Evolutionary conservation across 805 yeast species (phyloP), one percentile per base, ranked within the genome.

Genomic region (Scheffersomyces spartinae): DNA sequence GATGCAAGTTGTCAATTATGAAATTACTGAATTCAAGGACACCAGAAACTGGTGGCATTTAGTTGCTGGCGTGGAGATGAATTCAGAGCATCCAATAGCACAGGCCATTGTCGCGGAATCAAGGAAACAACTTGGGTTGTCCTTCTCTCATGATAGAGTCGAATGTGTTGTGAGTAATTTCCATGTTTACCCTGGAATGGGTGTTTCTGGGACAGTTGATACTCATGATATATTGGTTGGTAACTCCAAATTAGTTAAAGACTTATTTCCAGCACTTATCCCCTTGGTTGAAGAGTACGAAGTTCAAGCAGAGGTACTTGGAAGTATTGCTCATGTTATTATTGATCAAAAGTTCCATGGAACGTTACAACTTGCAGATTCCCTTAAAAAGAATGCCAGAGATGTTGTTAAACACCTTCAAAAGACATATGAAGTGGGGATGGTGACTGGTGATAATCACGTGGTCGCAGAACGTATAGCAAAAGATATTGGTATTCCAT

Each of bases 11-110:
- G 37, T 38, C 3, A 38, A 44, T 12, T 42, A 34, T 28, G 31
- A 39, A 10, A 44, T 50, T 24, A 7, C 35, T 13, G 10, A 13
- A 18, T 17, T 17, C 18, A 9, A 17, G 7, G 7, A 9, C 7
- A 11, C 7, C 13, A 7, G 9, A 11, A 5, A 45, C 37, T 64
- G 61, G 44, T 72, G 86, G 79, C 47, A 56, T 4, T 39, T 71
- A 5, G 49, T 75, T 13, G 69, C 75, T 3, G 57, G 72, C 0
- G 50, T 75, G 7, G 97, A 91, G 48, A 35, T 48, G 5, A 64
- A 65, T 25, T 77, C 86, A 32, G 95, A 85, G 49, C 98, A 91
- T 50, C 96, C 97, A 1, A 68, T 82, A 21, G 95, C 86, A 4
- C 65, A 56, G 32, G 85, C 95, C 1, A 64, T 91, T 17, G 58